phyloP scores from a whole-genome alignment of 805 yeast genomes.

The Alloascoidea africana region DNA sequence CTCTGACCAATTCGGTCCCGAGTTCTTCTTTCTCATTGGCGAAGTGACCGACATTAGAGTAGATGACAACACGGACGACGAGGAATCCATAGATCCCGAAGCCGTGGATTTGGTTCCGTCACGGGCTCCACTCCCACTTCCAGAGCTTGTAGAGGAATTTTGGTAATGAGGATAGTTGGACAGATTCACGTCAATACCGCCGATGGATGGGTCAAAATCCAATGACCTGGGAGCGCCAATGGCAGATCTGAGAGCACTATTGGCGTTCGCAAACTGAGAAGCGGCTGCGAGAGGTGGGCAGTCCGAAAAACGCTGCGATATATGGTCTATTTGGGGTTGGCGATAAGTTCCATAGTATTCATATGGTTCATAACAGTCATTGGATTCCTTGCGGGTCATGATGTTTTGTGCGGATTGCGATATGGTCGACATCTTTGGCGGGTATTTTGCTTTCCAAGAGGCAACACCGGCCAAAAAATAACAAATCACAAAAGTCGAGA shows the following conservation, averaged over 20 bases:
- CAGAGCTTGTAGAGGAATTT: background rate
- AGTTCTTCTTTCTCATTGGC: constrained; percentile 1
- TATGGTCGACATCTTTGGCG: too few relatives aligned
- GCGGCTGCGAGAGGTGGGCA: too few relatives aligned
- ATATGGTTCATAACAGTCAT: too few relatives aligned
- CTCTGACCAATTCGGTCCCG: constrained; percentile 14
- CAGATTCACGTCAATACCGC: constrained; percentile 1
- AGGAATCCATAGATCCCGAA: constrained; percentile 1
- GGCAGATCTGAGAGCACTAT: background rate
- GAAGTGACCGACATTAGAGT: background rate
- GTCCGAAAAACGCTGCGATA: too few relatives aligned
- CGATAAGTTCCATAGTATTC: too few relatives aligned
- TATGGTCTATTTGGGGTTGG: too few relatives aligned
- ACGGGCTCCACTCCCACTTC: background rate
- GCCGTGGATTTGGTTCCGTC: background rate
- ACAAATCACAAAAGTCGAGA: too few relatives aligned
- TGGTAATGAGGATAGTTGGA: background rate
- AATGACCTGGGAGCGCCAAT: background rate
- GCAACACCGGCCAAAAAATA: too few relatives aligned
- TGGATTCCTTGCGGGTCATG: too few relatives aligned
- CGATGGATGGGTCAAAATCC: background rate
- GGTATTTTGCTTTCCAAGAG: too few relatives aligned
- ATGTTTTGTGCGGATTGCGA: too few relatives aligned
- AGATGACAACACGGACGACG: background rate
- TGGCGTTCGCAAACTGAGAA: too few relatives aligned